Evolutionary conservation across 2,329 filamentous ascomycete genomes (phyloP).

Genomic region (Ceratocystiopsis brevicomis): DNA sequence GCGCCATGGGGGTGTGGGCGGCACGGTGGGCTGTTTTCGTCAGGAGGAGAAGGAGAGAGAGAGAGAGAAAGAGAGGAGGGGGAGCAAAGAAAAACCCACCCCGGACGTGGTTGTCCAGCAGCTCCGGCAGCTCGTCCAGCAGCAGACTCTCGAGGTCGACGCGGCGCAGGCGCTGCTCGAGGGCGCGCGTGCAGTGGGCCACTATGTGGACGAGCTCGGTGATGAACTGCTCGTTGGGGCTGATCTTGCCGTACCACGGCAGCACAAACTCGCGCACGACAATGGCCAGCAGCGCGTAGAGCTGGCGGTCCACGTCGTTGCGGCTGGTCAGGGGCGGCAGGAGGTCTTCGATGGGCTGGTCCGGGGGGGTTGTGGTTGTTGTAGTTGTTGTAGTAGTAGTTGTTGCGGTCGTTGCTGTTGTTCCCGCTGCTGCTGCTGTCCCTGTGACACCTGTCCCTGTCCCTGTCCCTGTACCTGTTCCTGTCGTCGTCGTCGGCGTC

Average conservation of each 20-base stretch:
- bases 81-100: slow-evolving; percentile 30
- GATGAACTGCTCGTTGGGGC: slow-evolving; percentile 72
- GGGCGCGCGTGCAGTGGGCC: slow-evolving; percentile 70
- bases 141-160: slow-evolving; percentile 68
- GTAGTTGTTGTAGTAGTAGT: slow-evolving; percentile 15
- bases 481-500: neutral
- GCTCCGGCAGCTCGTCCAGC: slow-evolving; percentile 69
- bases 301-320: slow-evolving; percentile 79
- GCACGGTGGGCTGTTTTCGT: slow-evolving; percentile 47
- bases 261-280: slow-evolving; percentile 81
- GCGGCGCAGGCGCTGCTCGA: slow-evolving; percentile 70
- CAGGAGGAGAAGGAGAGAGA: neutral
- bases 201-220: slow-evolving; percentile 78
- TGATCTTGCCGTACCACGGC: slow-evolving; percentile 85
- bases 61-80: slow-evolving; percentile 2
- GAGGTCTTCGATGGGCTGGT: slow-evolving; percentile 51
- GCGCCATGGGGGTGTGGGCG: slow-evolving; percentile 38
- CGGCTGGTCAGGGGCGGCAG: slow-evolving; percentile 84
- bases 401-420: neutral
- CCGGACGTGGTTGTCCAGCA: slow-evolving; percentile 62
- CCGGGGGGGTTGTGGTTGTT: slow-evolving; percentile 13
- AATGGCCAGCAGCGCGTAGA: slow-evolving; percentile 83
- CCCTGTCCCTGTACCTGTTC: neutral
- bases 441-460: neutral
- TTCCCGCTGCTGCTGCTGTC: neutral